Evolutionary conservation across 2,329 filamentous ascomycete genomes (phyloP), one percentile per base, ranked within the genome.

Genomic region (Leptographium wingfieldii): DNA sequence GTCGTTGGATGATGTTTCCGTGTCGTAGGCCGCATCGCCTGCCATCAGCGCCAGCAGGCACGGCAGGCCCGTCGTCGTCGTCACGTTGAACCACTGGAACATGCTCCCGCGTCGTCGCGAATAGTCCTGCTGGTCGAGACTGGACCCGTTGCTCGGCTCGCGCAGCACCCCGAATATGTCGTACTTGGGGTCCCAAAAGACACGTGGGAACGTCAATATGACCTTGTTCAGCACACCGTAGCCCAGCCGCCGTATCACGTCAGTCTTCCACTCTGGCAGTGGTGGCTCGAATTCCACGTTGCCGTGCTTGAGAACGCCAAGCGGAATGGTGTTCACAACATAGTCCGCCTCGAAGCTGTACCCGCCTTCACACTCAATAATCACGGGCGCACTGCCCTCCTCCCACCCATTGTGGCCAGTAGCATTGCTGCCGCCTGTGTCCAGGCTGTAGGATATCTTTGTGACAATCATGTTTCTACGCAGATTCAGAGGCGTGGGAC

Each of bases 71-170:
- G 88, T 91, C 3, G 90, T 95, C 66, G 90, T 89, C 62, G 91
- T 87, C 59, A 91, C 90, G 67, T 99, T 97, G 82, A 96, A 97
- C 82, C 96, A 97, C 66, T 99, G 83, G 68, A 97, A 99, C 73
- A 96, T 96, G 29, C 92, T 86, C n/a, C 92, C 92, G 58, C 92
- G 84, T 63, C 84, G 85, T 3, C 80, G 77, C 5, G 84, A 78
- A 68, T 97, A 97, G 65, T 96, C 88, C 57, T 82, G 81, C 67
- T 95, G 90, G 53, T 85, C 78, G 59, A 92, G 79, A 68, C 90
- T 95, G 60, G 84, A 80, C 3, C 80, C 76, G 62, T 83, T 81
- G 27, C 80, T 76, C 3, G 92, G 85, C 65, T 90, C 85, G 60
- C 92, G 86, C 51, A 99, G 76, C 49, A 96, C 83, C 12, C 94